Evolutionary conservation across 352 stramenopile species (phyloP), one percentile per base, ranked within the genome.

Genomic region (Globisporangium echinulatum): DNA sequence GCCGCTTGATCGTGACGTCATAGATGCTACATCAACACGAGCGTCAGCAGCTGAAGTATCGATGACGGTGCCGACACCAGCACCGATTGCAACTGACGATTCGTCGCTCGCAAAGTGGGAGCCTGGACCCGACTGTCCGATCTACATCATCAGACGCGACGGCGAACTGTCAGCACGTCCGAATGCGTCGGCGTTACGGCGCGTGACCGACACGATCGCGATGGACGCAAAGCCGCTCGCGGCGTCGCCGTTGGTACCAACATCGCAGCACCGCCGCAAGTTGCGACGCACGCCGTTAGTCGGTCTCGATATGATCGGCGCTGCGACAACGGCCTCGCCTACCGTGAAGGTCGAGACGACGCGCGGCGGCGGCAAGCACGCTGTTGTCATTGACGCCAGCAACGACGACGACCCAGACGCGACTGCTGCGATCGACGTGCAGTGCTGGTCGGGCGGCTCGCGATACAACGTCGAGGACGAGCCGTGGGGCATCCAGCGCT

Each of bases 401-500:
- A 33, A 33, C 25, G 25, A 33, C 25, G 25, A 33, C 25, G 25
- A 33, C 25, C 25, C 25, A 33, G 25, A 33, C 25, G 48, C 15
- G n/a, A 50, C 49, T 10, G 7, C 14, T 13, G 4, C 36, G 33
- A 36, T 14, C 5, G 42, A 59, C n/a, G 47, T 19, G 7, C 52
- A n/a, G 37, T 59, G 56, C 36, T 61, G 60, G 60, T 52, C 36
- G 1, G 72, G 72, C 6, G 72, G 69, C 11, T 79, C 70, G 46
- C 62, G 66, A 40, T 68, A 76, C 14, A 58, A 79, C 38, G 54
- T 79, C 40, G 68, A 69, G 55, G 58, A 56, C 52, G 65, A 74
- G 49, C 75, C 75, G 11, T 85, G 75, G 75, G 74, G 57, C 52
- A 82, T 85, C 38, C 52, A 75, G 17, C 65, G 65, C 48, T 85